Conservation (phyloP, 768 basidiomycete species). For the Lactarius vividus region DNA sequence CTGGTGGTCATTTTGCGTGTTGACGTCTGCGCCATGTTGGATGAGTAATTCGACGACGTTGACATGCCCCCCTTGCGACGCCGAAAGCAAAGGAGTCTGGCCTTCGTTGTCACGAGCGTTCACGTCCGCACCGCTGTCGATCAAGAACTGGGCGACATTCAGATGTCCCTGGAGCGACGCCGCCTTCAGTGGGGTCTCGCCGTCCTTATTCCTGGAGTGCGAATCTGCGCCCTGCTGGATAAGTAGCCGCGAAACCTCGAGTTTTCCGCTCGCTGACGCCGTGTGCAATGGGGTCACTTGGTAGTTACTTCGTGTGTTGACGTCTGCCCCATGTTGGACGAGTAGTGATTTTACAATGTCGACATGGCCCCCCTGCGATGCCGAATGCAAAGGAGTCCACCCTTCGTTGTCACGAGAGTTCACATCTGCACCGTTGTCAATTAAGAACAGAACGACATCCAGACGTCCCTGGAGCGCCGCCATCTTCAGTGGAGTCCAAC, state of each 20-base stretch:
- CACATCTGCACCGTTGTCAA: too few species aligned
- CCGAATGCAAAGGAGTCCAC: neutral
- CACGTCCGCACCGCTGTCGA: neutral
- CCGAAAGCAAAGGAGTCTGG: neutral
- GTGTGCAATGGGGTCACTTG: neutral
- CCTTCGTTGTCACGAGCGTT: neutral
- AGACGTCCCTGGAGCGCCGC: too few species aligned
- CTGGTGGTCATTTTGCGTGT: neutral
- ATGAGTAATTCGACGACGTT: neutral
- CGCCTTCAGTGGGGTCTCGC: neutral
- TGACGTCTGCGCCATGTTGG: neutral
- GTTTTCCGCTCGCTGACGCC: neutral
- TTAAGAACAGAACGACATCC: too few species aligned
- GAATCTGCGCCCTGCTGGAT: neutral
- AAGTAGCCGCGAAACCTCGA: neutral
- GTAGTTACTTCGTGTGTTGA: neutral
- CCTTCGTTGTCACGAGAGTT: too few species aligned
- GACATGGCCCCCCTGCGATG: neutral
- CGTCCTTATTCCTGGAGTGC: neutral
- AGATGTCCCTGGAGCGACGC: neutral
- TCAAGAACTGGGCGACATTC: neutral
- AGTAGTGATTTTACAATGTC: neutral
- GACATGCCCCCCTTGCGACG: neutral
- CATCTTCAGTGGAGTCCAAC: too few species aligned
- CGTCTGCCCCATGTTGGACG: neutral